These are phyloP conservation scores for Penicillium sp. DNA, from an alignment of 2,329 filamentous ascomycete genomes.

Conservation along the genomic window DNA sequence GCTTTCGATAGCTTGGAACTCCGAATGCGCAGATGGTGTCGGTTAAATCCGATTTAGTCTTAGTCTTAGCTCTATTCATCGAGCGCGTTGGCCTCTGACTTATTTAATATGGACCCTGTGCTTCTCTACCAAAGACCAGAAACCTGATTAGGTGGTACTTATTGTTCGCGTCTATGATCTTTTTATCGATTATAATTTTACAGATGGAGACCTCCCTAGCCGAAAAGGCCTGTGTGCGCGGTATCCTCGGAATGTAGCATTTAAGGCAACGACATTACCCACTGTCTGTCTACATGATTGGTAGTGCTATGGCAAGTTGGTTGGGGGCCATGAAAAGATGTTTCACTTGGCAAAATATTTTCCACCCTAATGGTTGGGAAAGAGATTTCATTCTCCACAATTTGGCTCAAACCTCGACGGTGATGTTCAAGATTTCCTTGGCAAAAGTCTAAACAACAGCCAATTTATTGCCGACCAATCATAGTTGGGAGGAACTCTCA, in stretches of 20 bases:
- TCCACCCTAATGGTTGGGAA: not conserved
- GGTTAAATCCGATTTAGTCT: not conserved
- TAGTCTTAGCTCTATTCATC: not conserved
- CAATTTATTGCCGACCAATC: no score
- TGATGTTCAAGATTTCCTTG: no score
- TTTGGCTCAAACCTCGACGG: not conserved
- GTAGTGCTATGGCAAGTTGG: not conserved
- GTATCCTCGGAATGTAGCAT: no score
- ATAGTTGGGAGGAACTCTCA: not conserved
- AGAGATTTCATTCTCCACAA: not conserved
- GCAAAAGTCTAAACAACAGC: not conserved
- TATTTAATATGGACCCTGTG: not conserved
- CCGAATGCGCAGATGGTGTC: not conserved
- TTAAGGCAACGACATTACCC: not conserved
- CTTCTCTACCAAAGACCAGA: not conserved
- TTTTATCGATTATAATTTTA: not conserved
- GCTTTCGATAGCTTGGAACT: not conserved
- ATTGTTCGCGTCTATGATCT: not conserved
- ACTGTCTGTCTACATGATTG: not conserved
- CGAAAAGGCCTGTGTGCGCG: not conserved
- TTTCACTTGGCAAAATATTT: not conserved
- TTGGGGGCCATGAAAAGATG: not conserved
- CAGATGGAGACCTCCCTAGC: not conserved
- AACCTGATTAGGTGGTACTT: not conserved
- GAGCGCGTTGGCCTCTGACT: not conserved